Percentiles rank a stretch among this genome's conserved stretches.
phyloP scores from a whole-genome alignment of 176 grass and related monocot species.

The Bolboschoenus planiculmis region DNA sequence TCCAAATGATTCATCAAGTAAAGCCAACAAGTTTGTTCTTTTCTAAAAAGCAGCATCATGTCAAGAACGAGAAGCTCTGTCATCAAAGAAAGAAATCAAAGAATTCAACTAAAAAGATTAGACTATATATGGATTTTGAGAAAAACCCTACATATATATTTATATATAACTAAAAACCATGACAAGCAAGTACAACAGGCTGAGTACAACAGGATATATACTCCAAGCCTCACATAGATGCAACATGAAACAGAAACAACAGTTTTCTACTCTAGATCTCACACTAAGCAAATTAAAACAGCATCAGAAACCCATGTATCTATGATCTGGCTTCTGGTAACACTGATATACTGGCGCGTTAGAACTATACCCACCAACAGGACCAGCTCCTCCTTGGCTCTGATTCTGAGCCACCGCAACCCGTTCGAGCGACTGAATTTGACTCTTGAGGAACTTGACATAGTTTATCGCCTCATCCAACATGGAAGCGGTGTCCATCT shows the following conservation, averaged over 20 bases:
- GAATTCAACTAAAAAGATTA: neutral
- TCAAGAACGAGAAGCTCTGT: neutral
- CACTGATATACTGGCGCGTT: conserved; percentile 2
- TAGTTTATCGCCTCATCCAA: conserved; percentile 97
- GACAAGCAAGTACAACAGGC: conserved; percentile 8
- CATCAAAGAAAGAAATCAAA: neutral
- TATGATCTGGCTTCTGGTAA: conserved; percentile 4
- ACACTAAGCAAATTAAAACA: conserved; percentile 5
- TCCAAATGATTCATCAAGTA: conserved; percentile 10
- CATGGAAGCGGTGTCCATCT: conserved; percentile 99
- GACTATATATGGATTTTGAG: neutral
- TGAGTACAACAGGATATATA: conserved; percentile 18
- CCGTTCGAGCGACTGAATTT: conserved; percentile 76
- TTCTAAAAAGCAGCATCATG: neutral
- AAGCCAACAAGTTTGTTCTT: neutral
- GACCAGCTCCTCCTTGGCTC: conserved; percentile 2
- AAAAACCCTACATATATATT: conserved; percentile 21
- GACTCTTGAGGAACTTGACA: conserved; percentile 94
- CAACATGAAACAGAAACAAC: conserved; percentile 10
- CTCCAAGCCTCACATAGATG: neutral
- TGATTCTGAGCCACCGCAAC: conserved; percentile 36
- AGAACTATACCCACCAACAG: neutral
- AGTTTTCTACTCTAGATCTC: neutral
- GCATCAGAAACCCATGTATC: conserved; percentile 14
- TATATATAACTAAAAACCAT: conserved; percentile 2